Evolutionary conservation across 2,329 filamentous ascomycete species (phyloP).

Genomic region (Zasmidium citrigriseum): DNA sequence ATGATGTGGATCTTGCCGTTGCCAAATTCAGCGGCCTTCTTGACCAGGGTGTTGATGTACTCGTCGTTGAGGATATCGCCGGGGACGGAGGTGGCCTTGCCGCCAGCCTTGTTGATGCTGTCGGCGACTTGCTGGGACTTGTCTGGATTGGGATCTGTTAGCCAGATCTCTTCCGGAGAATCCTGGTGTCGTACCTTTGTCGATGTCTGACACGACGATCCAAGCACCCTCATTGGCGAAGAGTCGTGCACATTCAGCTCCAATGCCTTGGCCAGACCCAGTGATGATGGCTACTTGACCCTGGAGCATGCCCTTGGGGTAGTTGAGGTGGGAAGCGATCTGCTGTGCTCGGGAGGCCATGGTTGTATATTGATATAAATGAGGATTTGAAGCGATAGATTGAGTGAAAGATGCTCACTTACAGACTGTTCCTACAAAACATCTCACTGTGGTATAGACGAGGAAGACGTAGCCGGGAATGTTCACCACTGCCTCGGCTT

Average conservation of each 20-base stretch:
- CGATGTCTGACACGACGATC: constrained; percentile 82
- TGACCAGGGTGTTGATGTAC: constrained; percentile 72
- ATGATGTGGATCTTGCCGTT: constrained; percentile 87
- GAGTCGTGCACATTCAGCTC: constrained; percentile 76
- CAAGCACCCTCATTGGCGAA: constrained; percentile 85
- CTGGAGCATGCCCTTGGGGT: constrained; percentile 73
- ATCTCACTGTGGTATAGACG: no score
- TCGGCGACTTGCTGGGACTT: constrained; percentile 71
- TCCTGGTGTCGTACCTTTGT: constrained; percentile 58
- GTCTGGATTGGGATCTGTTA: constrained; percentile 44
- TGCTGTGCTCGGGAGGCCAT: constrained; percentile 57
- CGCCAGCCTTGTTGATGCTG: constrained; percentile 66
- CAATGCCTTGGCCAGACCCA: constrained; percentile 62
- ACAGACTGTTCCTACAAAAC: not conserved
- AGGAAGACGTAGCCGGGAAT: not conserved
- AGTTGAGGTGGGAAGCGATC: constrained; percentile 78
- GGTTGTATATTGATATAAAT: constrained; percentile 8
- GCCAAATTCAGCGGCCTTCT: constrained; percentile 76
- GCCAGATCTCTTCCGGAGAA: not conserved
- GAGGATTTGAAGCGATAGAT: not conserved
- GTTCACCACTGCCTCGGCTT: not conserved
- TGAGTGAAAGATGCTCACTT: not conserved
- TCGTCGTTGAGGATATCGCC: constrained; percentile 74
- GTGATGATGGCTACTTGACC: constrained; percentile 88
- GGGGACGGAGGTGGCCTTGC: constrained; percentile 69